Evolutionary conservation across 805 yeast genomes (phyloP).

Genomic region (Grigorovia transvaalensis): DNA sequence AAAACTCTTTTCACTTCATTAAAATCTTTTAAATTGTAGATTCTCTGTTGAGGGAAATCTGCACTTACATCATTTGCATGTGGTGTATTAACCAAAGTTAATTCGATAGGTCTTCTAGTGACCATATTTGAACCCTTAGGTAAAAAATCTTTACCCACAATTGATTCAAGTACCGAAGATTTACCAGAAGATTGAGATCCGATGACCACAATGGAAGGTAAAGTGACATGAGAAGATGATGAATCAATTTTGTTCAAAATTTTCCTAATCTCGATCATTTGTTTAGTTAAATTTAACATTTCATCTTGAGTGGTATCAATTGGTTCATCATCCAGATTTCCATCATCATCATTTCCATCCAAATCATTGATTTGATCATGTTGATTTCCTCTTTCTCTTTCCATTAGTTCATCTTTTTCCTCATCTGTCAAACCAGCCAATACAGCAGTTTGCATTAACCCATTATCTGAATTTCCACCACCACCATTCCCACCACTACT

Average conservation of each 20-base stretch:
- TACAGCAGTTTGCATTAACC: conserved; percentile 33
- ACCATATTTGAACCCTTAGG: conserved; percentile 99
- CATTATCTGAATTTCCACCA: conserved; percentile 49
- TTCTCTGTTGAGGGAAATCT: conserved; percentile 83
- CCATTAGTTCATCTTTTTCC: conserved; percentile 31
- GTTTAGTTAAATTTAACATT: conserved; percentile 81
- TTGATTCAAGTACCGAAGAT: conserved; percentile 88
- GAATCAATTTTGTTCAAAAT: conserved; percentile 68
- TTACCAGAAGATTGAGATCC: conserved; percentile 98
- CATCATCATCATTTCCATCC: conserved; percentile 42
- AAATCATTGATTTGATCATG: conserved; percentile 26
- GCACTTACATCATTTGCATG: conserved; percentile 72
- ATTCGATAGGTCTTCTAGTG: conserved; percentile 92
- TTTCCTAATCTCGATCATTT: conserved; percentile 91
- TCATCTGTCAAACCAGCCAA: conserved; percentile 27
- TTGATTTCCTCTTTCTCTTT: conserved; percentile 17
- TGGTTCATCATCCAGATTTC: conserved; percentile 28
- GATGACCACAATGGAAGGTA: conserved; percentile 92
- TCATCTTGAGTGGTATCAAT: conserved; percentile 57
- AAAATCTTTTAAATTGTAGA: conserved; percentile 78
- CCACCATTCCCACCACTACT: conserved; percentile 30
- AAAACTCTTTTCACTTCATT: conserved; percentile 79
- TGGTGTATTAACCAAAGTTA: conserved; percentile 86
- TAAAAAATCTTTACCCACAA: conserved; percentile 94
- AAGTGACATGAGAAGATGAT: conserved; percentile 57